Evolutionary conservation across 352 stramenopile species (phyloP).

Genomic region (Globisporangium ultimum): DNA sequence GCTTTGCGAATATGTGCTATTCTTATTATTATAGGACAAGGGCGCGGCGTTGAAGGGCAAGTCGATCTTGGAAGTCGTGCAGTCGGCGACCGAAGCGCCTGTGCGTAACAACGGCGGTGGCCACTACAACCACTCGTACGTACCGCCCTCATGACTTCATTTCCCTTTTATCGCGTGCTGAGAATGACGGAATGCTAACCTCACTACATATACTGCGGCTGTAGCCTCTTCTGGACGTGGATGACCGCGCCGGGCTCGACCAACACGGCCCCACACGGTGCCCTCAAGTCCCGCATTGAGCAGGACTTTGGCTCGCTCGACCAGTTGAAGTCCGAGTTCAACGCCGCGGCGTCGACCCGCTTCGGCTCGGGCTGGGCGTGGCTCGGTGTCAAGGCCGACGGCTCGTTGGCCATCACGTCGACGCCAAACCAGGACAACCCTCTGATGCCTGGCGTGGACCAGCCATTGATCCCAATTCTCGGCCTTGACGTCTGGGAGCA

Average conservation of each 20-base stretch:
- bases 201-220: neutral
- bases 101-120: slow-evolving; percentile 85
- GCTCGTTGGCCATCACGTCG: slow-evolving; percentile 93
- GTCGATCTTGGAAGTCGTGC: slow-evolving; percentile 77
- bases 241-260: slow-evolving; percentile 80
- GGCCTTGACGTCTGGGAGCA: slow-evolving; percentile 96
- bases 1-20: neutral
- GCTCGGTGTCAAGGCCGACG: slow-evolving; percentile 84
- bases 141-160: neutral
- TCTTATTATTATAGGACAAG: slow-evolving; percentile 41
- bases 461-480: slow-evolving; percentile 91
- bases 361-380: slow-evolving; percentile 92
- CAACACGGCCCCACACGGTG: slow-evolving; percentile 75
- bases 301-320: slow-evolving; percentile 90
- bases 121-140: slow-evolving; percentile 80
- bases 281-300: slow-evolving; percentile 83
- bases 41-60: slow-evolving; percentile 68
- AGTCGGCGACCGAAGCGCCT: slow-evolving; percentile 65
- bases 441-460: slow-evolving; percentile 76
- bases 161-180: neutral
- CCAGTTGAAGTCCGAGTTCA: slow-evolving; percentile 89
- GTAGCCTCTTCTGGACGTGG: slow-evolving; percentile 91
- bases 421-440: slow-evolving; percentile 96
- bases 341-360: slow-evolving; percentile 73
- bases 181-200: too few relatives aligned